Evolutionary conservation across 75 land plant genomes (phyloP).

Genomic region (Adiantum capillusveneris): DNA sequence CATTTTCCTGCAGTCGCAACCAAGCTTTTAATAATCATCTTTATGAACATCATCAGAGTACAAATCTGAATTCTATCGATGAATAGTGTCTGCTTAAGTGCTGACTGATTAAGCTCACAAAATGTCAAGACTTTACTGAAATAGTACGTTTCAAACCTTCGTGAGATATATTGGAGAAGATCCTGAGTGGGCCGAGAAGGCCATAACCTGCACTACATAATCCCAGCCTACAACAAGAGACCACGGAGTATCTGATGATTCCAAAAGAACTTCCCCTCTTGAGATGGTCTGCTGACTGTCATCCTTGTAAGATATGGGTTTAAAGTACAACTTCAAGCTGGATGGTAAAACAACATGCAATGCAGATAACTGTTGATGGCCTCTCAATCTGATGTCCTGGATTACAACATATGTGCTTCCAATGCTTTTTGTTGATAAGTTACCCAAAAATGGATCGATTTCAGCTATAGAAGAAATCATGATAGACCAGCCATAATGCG

Average conservation of each 20-base stretch:
- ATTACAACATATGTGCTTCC: constrained; percentile 64
- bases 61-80: too few relatives aligned
- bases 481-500: constrained; percentile 59
- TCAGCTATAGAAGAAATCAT: constrained; percentile 56
- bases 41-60: too few relatives aligned
- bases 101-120: too few relatives aligned
- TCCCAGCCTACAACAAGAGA: constrained; percentile 57
- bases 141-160: too few relatives aligned
- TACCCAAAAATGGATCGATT: constrained; percentile 44
- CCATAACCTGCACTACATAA: constrained; percentile 63
- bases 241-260: constrained; percentile 47
- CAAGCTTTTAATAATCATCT: too few relatives aligned
- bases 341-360: constrained; percentile 74
- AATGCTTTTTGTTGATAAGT: constrained; percentile 29
- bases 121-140: too few relatives aligned
- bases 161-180: constrained; percentile 61
- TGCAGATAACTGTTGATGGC: constrained; percentile 69
- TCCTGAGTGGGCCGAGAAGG: constrained; percentile 51
- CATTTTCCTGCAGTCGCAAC: constrained; percentile 61
- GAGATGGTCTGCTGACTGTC: constrained; percentile 14
- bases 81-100: too few relatives aligned
- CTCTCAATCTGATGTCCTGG: constrained; percentile 72
- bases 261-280: constrained; percentile 14
- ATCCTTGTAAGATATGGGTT: constrained; percentile 25
- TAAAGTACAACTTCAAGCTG: constrained; percentile 40